Evolutionary conservation across 257 asterid genomes (phyloP).

Genomic region (Rubia yunnanensis): DNA sequence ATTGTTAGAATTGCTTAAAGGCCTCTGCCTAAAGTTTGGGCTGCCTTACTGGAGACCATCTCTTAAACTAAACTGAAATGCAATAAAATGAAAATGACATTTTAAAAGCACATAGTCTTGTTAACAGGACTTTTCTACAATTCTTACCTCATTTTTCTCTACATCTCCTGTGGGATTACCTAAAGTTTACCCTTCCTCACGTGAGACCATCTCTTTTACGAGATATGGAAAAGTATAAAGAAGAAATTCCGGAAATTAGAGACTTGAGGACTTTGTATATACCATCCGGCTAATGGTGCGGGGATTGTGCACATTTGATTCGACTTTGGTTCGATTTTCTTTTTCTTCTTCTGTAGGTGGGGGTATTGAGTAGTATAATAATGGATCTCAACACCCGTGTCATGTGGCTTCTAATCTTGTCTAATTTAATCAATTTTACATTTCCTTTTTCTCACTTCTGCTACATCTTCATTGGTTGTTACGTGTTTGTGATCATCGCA

Average conservation of each 20-base stretch:
- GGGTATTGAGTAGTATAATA: constrained; percentile 24
- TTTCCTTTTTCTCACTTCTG: background rate
- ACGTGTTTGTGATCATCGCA: background rate
- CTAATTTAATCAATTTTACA: background rate
- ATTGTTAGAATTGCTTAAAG: too few relatives aligned
- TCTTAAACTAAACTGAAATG: too few relatives aligned
- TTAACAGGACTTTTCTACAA: too few relatives aligned
- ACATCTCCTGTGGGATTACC: too few relatives aligned
- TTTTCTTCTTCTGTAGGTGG: constrained; percentile 11
- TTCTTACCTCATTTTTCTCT: too few relatives aligned
- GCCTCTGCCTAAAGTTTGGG: too few relatives aligned
- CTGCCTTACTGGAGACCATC: too few relatives aligned
- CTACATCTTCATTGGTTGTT: background rate
- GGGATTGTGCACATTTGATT: constrained; percentile 37
- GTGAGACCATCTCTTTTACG: too few relatives aligned
- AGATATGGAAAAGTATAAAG: background rate
- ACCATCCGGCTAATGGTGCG: constrained; percentile 32
- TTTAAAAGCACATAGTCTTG: too few relatives aligned
- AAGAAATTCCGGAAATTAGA: background rate
- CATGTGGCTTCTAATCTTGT: constrained; percentile 40
- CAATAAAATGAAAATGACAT: too few relatives aligned
- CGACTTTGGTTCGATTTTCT: background rate
- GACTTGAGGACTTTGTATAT: constrained; percentile 1
- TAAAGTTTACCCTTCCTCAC: too few relatives aligned
- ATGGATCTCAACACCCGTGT: constrained; percentile 23